phyloP scores from a whole-genome alignment of 805 yeast genomes.

The Vanderwaltozyma yarrowii region DNA sequence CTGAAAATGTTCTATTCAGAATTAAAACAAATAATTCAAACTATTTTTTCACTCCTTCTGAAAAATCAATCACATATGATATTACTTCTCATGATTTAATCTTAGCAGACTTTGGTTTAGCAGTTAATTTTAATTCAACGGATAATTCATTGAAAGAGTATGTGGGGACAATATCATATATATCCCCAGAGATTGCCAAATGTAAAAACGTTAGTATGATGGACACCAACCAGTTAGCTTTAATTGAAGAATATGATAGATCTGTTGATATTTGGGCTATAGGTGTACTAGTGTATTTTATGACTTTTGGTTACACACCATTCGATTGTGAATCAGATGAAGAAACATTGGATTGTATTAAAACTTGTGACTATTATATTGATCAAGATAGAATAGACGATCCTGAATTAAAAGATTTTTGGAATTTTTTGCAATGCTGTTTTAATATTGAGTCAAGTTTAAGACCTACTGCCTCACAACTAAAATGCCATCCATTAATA shows the following conservation, averaged over 20 bases:
- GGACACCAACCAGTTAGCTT: slow-evolving; percentile 8
- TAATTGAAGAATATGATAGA: slow-evolving; percentile 34
- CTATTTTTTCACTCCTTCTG: neutral
- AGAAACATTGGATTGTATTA: slow-evolving; percentile 59
- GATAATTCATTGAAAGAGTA: slow-evolving; percentile 32
- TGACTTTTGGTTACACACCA: slow-evolving; percentile 67
- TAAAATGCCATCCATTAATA: slow-evolving; percentile 35
- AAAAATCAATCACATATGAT: slow-evolving; percentile 20
- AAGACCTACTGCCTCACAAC: slow-evolving; percentile 37
- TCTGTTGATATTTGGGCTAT: slow-evolving; percentile 69
- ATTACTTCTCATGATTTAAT: slow-evolving; percentile 26
- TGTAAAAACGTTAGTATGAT: slow-evolving; percentile 26
- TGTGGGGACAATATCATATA: slow-evolving; percentile 64
- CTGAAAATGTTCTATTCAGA: slow-evolving; percentile 55
- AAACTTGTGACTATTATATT: slow-evolving; percentile 44
- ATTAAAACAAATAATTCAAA: slow-evolving; percentile 4
- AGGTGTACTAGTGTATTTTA: slow-evolving; percentile 61
- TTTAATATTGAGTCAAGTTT: slow-evolving; percentile 35
- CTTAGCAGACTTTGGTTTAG: slow-evolving; percentile 46
- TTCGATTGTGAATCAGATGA: slow-evolving; percentile 63
- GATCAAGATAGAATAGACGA: slow-evolving; percentile 53
- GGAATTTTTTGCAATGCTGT: slow-evolving; percentile 45
- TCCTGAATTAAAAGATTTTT: slow-evolving; percentile 35
- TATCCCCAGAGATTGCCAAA: slow-evolving; percentile 60
- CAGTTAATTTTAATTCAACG: slow-evolving; percentile 33